Evolutionary conservation across 208 protist species (phyloP).

Genomic region (Lotmaria passim): DNA sequence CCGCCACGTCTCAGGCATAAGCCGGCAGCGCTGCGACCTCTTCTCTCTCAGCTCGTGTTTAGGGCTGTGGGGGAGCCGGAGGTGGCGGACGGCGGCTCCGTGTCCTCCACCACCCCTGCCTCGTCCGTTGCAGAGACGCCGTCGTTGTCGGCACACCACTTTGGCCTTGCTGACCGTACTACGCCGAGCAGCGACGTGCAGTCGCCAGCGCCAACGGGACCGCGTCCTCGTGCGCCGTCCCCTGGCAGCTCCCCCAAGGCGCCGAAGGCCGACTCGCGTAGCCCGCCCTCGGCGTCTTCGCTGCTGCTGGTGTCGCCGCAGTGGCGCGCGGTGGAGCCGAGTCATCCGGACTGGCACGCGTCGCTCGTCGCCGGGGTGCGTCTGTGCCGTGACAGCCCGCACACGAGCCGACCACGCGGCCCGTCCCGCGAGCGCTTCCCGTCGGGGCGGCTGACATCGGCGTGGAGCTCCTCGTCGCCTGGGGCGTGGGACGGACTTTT

Average conservation of each 20-base stretch:
- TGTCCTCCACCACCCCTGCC: neutral
- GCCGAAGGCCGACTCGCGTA: neutral
- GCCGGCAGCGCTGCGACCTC: neutral
- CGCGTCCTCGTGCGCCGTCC: neutral
- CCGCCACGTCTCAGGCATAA: slow-evolving; percentile 4
- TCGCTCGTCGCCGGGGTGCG: slow-evolving; percentile 17
- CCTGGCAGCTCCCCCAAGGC: slow-evolving; percentile 16
- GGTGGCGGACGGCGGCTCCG: neutral
- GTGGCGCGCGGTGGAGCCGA: neutral
- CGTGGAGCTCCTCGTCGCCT: slow-evolving; percentile 11
- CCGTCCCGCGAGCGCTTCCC: slow-evolving; percentile 11
- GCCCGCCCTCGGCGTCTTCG: neutral
- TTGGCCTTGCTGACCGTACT: neutral
- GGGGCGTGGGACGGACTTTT: slow-evolving; percentile 5
- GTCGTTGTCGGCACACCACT: neutral
- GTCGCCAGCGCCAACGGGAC: neutral
- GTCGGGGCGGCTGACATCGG: neutral
- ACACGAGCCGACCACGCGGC: slow-evolving; percentile 5
- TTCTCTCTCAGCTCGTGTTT: slow-evolving; percentile 7
- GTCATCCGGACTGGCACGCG: slow-evolving; percentile 4
- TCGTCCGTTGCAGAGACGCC: neutral
- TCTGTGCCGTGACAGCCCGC: slow-evolving; percentile 7
- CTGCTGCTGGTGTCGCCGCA: neutral
- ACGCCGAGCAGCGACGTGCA: neutral
- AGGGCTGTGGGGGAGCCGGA: neutral